A percentile compares a stretch with the other conserved stretches of the same genome.
These are phyloP conservation scores for Geoglossum cookeanum DNA, from an alignment of 2,329 filamentous ascomycete genomes.

Conservation along the genomic window DNA sequence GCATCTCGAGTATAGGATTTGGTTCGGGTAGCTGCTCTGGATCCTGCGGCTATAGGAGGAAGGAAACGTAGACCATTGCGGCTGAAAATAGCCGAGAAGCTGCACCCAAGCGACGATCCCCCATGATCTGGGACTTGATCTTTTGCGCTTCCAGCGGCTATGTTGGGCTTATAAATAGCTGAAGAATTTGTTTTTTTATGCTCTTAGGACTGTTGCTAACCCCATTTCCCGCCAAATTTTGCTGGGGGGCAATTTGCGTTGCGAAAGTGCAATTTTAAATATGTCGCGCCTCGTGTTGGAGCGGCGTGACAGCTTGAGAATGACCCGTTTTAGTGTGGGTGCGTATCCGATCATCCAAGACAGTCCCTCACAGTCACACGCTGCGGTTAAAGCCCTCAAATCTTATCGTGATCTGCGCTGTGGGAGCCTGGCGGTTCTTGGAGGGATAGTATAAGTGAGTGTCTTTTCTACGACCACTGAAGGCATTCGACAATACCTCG, in stretches of 20 bases:
- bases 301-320: background rate
- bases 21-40: background rate
- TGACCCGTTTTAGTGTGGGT: background rate
- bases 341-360: background rate
- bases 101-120: background rate
- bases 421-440: background rate
- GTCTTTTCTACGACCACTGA: background rate
- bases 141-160: background rate
- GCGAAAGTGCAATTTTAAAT: background rate
- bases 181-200: background rate
- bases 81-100: background rate
- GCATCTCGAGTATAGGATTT: background rate
- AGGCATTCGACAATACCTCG: background rate
- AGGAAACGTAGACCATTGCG: slow-evolving; percentile 1
- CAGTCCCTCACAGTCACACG: slow-evolving; percentile 1
- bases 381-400: slow-evolving; percentile 1
- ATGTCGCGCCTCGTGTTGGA: background rate
- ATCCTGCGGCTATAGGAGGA: background rate
- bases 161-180: background rate
- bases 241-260: background rate
- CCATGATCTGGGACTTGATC: background rate
- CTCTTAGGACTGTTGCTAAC: background rate
- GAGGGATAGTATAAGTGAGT: background rate
- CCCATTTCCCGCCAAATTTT: background rate
- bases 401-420: background rate